Percentiles rank a stretch among this genome's conserved stretches.
Evolutionary conservation across 768 basidiomycete genomes (phyloP).

Genomic region (Mycena filopes): DNA sequence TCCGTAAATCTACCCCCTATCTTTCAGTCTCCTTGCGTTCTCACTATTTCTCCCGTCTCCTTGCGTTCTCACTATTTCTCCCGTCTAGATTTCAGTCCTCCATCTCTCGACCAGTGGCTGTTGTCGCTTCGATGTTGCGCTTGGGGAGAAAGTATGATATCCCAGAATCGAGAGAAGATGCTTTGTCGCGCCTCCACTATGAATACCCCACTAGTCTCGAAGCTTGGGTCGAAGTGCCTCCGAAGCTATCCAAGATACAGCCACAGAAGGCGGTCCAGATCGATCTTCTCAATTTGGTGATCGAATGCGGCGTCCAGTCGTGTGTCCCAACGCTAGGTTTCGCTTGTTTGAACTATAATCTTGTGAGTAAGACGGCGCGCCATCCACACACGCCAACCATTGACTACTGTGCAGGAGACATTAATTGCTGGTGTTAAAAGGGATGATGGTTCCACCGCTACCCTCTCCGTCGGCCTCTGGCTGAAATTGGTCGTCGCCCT

Average conservation of each 20-base stretch:
- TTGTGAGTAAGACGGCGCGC: background rate
- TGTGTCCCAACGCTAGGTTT: conserved; percentile 3
- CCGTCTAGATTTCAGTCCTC: background rate
- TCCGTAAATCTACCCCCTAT: conserved; percentile 3
- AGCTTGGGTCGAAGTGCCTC: too few species aligned
- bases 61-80: background rate
- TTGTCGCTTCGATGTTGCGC: conserved; percentile 11
- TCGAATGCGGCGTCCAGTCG: conserved; percentile 5
- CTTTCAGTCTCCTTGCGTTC: too few species aligned
- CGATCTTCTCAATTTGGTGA: conserved; percentile 4
- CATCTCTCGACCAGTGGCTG: background rate
- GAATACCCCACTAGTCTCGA: conserved; percentile 4
- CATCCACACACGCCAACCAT: too few species aligned
- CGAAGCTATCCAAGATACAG: background rate
- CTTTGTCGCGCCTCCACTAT: conserved; percentile 1
- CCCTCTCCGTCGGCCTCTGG: too few species aligned
- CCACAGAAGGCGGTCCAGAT: background rate
- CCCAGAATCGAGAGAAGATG: background rate
- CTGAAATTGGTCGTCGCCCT: conserved; percentile 3
- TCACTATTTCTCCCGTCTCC: background rate
- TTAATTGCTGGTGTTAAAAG: background rate
- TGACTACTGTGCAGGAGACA: background rate
- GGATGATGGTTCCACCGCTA: background rate
- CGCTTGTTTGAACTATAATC: background rate
- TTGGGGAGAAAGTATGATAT: conserved; percentile 27